A percentile compares a stretch with the other conserved stretches of the same genome.
Conservation (phyloP, 495 filamentous ascomycete species). For the Xylaria flabelliformis region DNA sequence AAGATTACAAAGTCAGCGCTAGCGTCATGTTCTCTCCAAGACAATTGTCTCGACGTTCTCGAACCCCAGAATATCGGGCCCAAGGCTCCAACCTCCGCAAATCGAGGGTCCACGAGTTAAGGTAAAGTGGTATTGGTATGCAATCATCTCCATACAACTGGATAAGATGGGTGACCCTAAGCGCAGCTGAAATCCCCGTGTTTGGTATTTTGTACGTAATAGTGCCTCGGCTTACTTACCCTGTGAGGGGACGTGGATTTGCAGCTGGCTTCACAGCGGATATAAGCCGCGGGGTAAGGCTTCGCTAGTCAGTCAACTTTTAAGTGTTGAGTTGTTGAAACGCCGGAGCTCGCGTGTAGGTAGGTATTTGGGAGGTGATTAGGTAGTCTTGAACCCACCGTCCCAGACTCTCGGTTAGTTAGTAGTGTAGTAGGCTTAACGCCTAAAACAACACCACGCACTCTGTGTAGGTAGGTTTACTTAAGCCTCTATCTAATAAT, state of each 20-base stretch:
- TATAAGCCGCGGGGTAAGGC: constrained; percentile 14
- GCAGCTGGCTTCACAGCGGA: background rate
- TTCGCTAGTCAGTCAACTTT: background rate
- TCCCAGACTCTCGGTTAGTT: background rate
- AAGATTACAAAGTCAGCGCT: background rate
- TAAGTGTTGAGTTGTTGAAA: background rate
- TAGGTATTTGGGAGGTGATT: background rate
- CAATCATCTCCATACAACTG: background rate
- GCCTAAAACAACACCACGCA: background rate
- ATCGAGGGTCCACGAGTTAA: background rate
- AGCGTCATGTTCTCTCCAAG: background rate
- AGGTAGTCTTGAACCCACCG: background rate
- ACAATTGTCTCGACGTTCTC: constrained; percentile 2
- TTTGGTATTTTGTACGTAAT: constrained; percentile 23
- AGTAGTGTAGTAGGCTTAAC: background rate
- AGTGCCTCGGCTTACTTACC: constrained; percentile 15
- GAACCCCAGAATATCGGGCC: constrained; percentile 16
- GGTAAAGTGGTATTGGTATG: constrained; percentile 8
- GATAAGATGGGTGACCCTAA: background rate
- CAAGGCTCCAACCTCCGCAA: constrained; percentile 16
- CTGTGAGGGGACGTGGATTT: background rate
- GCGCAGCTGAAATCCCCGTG: constrained; percentile 5
- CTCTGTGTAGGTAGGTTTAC: background rate
- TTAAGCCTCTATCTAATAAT: background rate
- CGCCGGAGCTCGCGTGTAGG: background rate